Percentiles rank a stretch among this genome's conserved stretches.
These are phyloP conservation scores for Eimeria falciformis DNA, from an alignment of 169 alveolate genomes.

Conservation along the genomic window DNA sequence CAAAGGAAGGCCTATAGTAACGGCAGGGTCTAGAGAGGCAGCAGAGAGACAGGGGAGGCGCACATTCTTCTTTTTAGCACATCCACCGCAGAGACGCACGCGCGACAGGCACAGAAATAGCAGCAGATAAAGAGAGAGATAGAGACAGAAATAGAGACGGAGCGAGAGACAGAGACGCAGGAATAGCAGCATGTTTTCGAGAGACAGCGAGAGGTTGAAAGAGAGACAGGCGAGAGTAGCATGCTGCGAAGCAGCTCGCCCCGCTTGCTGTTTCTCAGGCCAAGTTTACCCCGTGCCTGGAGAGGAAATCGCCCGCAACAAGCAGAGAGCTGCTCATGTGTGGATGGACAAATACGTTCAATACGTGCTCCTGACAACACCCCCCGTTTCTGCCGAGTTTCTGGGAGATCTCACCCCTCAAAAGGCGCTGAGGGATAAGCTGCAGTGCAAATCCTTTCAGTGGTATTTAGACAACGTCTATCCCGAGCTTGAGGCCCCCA, in stretches of 20 bases:
- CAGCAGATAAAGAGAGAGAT: not conserved
- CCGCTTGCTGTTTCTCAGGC: constrained; percentile 38
- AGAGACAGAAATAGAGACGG: not conserved
- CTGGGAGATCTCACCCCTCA: constrained; percentile 78
- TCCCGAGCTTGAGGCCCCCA: constrained; percentile 80
- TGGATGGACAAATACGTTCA: constrained; percentile 81
- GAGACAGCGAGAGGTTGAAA: not conserved
- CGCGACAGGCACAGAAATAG: not conserved
- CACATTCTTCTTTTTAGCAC: too few species aligned
- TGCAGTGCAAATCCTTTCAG: constrained; percentile 77
- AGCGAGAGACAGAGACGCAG: not conserved
- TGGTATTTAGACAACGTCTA: constrained; percentile 80
- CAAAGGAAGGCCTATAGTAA: too few species aligned
- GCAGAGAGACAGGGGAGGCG: too few species aligned
- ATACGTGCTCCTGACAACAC: constrained; percentile 71
- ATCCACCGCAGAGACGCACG: not conserved
- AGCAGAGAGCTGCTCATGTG: constrained; percentile 80
- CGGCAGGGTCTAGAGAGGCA: too few species aligned
- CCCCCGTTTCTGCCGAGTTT: constrained; percentile 56
- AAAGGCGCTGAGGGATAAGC: constrained; percentile 72
- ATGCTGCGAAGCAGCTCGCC: not conserved
- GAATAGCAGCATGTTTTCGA: not conserved
- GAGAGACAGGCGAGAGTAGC: not conserved
- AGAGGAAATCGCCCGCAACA: constrained; percentile 75
- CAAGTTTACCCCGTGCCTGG: constrained; percentile 80